A percentile compares a stretch with the other conserved stretches of the same genome.
These are phyloP conservation scores for Pochonia chlamydosporia DNA, from an alignment of 2,329 filamentous ascomycete genomes.

Conservation along the genomic window DNA sequence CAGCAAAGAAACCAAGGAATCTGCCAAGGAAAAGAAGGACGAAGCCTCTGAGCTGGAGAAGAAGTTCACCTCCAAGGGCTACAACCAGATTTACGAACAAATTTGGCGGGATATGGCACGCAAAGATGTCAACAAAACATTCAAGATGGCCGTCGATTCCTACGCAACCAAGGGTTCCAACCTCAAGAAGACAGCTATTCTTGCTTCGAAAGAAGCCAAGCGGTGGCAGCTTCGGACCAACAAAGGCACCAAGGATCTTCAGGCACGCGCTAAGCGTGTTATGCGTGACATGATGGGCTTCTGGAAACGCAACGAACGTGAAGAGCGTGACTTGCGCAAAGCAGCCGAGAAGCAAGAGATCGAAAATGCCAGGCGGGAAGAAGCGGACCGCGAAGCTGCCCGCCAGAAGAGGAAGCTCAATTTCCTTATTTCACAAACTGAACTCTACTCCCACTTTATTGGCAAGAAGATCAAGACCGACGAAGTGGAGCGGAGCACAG, in stretches of 20 bases:
- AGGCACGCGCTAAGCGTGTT: conserved; percentile 91
- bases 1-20: conserved; percentile 33
- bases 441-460: conserved; percentile 98
- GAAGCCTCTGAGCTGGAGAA: conserved; percentile 51
- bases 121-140: conserved; percentile 90
- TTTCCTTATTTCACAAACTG: conserved; percentile 97
- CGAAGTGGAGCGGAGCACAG: conserved; percentile 85
- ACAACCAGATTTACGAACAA: conserved; percentile 94
- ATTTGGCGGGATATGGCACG: conserved; percentile 93
- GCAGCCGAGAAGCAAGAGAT: conserved; percentile 93
- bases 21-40: conserved; percentile 47
- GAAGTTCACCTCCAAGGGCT: conserved; percentile 81
- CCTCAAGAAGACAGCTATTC: conserved; percentile 91
- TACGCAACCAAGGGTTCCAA: conserved; percentile 88
- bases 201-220: conserved; percentile 95
- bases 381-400: conserved; percentile 95
- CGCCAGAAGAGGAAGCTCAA: conserved; percentile 98
- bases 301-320: conserved; percentile 98
- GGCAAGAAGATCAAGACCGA: conserved; percentile 99
- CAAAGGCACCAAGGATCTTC: conserved; percentile 96
- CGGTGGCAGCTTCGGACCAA: conserved; percentile 97
- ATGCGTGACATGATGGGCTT: conserved; percentile 99
- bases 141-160: conserved; percentile 80
- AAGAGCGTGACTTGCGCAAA: conserved; percentile 91
- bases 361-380: conserved; percentile 92